Base-by-base conservation (phyloP, 192 early-diverging fungal genomes). In the Gonapodya sp. region DNA sequence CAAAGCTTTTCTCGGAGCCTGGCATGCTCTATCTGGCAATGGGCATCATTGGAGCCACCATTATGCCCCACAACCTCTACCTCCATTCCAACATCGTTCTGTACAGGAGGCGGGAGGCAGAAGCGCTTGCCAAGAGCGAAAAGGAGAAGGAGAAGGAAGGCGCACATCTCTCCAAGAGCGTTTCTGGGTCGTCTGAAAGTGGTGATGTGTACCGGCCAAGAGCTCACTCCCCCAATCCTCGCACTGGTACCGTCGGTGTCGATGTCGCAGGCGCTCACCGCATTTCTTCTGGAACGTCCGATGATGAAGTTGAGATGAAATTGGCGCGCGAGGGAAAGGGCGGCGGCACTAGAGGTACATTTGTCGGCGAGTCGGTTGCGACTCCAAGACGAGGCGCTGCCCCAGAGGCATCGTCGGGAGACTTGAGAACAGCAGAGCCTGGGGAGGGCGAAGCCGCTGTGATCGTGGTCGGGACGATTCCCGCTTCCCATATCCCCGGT, bases 1-100 rank as follows among this genome's bases (percentile, higher is more conserved):
- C n/a, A 30, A 8, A 8, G 75, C 18, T 77, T 30, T 77, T 77
- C 75, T 30, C 75, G 33, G 33, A 77, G n/a, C 64, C 83, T 0
- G 90, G 86, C 0, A 83, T 85, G 34, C 83, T 95, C 0, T 95
- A 92, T 72, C 79, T 95, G 8, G 87, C 93, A 16, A 91, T 95
- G 77, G 93, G 92, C 78, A 95, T 95, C 77, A 92, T 95, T 82
- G 94, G 94, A 32, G 94, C 94, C 0, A 95, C 94, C 0, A 24
- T 87, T 73, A 97, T 97, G 95, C 95, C 95, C 1, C 95, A 97
- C 84, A 94, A 94, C 79, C 83, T 95, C 0, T 95, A 93, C 79
- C 84, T 95, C 16, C 94, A 95, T 78, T 93, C 92, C 0, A 88
- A 86, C 80, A 88, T 95, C 78, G 93, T 95, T 8, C 89, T 93